Evolutionary conservation across 768 basidiomycete species (phyloP).

Genomic region (Tricholoma hemisulphureum): DNA sequence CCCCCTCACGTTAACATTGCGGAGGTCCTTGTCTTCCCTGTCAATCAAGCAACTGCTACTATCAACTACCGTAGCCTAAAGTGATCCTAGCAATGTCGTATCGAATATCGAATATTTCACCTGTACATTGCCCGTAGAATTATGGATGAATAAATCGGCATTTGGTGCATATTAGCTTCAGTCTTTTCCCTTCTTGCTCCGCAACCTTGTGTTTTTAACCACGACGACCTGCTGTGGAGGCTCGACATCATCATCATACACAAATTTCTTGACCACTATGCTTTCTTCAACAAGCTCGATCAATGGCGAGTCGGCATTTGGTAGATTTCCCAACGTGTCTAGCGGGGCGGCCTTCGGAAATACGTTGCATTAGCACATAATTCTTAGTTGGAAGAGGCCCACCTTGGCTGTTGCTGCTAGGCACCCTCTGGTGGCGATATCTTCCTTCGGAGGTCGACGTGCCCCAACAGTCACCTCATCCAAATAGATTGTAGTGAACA

Average conservation of each 20-base stretch:
- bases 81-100: constrained; percentile 13
- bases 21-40: constrained; percentile 73
- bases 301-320: constrained; percentile 54
- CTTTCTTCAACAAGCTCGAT: constrained; percentile 61
- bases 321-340: constrained; percentile 72
- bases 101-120: constrained; percentile 12
- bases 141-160: constrained; percentile 14
- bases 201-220: constrained; percentile 57
- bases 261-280: constrained; percentile 71
- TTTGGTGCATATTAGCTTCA: constrained; percentile 13
- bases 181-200: constrained; percentile 48
- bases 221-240: constrained; percentile 27
- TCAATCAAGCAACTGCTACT: constrained; percentile 73
- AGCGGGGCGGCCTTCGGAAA: constrained; percentile 51
- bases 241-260: constrained; percentile 72
- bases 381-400: constrained; percentile 10
- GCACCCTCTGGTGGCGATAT: constrained; percentile 56
- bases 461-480: constrained; percentile 61
- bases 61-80: constrained; percentile 55
- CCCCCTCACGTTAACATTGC: constrained; percentile 93
- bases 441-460: constrained; percentile 41
- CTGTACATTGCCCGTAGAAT: not conserved
- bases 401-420: constrained; percentile 70
- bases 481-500: constrained; percentile 59
- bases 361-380: constrained; percentile 9